Evolutionary conservation across 257 asterid genomes (phyloP), one percentile per base, ranked within the genome.

Genomic region (Avicennia marina): DNA sequence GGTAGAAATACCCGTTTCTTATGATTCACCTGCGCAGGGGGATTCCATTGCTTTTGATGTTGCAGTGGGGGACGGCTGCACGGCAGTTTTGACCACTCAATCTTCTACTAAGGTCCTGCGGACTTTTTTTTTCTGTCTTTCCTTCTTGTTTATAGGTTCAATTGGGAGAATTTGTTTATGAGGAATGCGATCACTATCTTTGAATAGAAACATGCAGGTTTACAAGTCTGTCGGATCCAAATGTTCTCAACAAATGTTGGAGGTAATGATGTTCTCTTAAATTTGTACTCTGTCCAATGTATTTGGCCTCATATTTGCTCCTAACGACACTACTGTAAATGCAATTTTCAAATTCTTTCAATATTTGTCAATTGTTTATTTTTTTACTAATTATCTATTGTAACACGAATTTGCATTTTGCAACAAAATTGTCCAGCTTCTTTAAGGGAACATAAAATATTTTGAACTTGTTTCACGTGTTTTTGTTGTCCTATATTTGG

Each of bases 11-110:
- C 3, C 21, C 49, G 4, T 6, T 59, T 36, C 16, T 45, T 36
- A 2, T 59, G 4, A 26, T 41, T 21, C 5, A n/a, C 21, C 60
- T 24, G 19, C 45, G 56, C 25, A 90, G 98, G 98, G 97, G 40
- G 98, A 93, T 65, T 75, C 82, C 18, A 82, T 84, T 66, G 70
- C 75, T 50, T 81, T 70, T 64, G 81, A 78, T 59, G 63, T 80
- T 70, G 64, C 74, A 31, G 82, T 89, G 6, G 87, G 78, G 32
- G 94, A 83, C 68, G 77, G 72, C 24, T 86, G 95, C 60, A 86
- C 85, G 40, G 75, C 95, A 0, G 95, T 93, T 65, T 73, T 93
- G 72, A 86, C 98, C 32, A 93, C 98, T 56, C 98, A 93, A 73
- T 94, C 98, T 51, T 93, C 98, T 16, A 93, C 97, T 18, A 93